Evolutionary conservation across 371 early-diverging fungal species (phyloP), one percentile per base, ranked within the genome.

Genomic region (Encephalitozoon cuniculi): DNA sequence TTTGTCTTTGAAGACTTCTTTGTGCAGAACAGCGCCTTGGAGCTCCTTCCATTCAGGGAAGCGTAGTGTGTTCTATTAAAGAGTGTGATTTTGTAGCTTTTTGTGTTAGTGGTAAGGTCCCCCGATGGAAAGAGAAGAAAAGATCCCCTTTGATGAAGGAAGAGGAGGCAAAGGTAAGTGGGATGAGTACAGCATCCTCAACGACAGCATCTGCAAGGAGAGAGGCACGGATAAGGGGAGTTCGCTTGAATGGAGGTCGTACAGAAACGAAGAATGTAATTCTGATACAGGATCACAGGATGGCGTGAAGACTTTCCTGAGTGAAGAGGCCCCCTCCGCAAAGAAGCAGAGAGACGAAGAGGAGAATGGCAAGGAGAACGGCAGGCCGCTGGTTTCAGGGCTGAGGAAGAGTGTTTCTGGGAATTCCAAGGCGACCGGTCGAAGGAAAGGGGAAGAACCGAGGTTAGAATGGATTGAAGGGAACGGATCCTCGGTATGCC

Each of bases 1-100:
- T 71, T 71, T 32, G 30, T 41, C 2, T 43, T 55, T 25, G 46
- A 32, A 9, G 72, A 71, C 43, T 71, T 71, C 46, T 71, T 70
- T 55, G 25, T 59, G 5, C 59, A 59, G 34, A 59, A 59, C 28
- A 34, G 6, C 34, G 7, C 3, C 7, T 30, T 6, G 5, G 59
- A 59, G 59, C 59, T 59, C 5, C 59, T 59, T 34, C 59, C 59
- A n/a, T 59, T 59, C 59, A 59, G 15, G 21, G 30, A 37, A 59
- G 6, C 5, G 2, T 59, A 59, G 34, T 54, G 59, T 18, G 8
- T 3, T 34, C 37, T 11, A 59, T 28, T 59, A 59, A 59, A 59
- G 59, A 59, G 21, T 28, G 28, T 18, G 15, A 37, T 15, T 59
- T 59, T 28, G 37, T 59, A 30, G 37, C 37, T 59, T 59, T 59